These are phyloP conservation scores for Medicago truncatula DNA, from an alignment of 306 rosid genomes.

Conservation along the genomic window DNA sequence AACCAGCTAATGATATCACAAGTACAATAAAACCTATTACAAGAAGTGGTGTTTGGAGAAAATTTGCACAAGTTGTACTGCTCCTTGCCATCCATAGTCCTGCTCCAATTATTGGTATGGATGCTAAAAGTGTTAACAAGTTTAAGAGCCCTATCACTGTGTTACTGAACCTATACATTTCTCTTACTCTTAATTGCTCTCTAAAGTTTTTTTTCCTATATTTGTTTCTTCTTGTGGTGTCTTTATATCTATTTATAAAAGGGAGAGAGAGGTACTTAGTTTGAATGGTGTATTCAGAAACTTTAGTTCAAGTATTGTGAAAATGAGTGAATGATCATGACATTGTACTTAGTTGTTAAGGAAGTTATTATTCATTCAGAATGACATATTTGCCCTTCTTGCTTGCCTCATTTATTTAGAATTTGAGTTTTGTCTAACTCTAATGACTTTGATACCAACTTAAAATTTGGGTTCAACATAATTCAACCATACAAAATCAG, in stretches of 20 bases:
- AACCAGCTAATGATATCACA: constrained; percentile 81
- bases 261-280: background rate
- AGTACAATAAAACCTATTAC: constrained; percentile 82
- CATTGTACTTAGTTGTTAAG: constrained; percentile 57
- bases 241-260: constrained; percentile 45
- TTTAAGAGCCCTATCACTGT: constrained; percentile 90
- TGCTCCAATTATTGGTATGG: constrained; percentile 92
- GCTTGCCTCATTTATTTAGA: constrained; percentile 23
- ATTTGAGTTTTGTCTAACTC: no score
- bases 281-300: constrained; percentile 25
- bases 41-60: constrained; percentile 86
- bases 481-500: background rate
- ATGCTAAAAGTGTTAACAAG: constrained; percentile 81
- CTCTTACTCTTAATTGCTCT: constrained; percentile 25
- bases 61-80: constrained; percentile 78
- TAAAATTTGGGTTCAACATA: no score
- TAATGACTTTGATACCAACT: no score
- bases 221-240: constrained; percentile 16
- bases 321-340: constrained; percentile 41
- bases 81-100: constrained; percentile 94
- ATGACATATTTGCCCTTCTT: constrained; percentile 47
- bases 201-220: background rate
- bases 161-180: constrained; percentile 89
- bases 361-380: constrained; percentile 31
- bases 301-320: constrained; percentile 41